These are phyloP conservation scores for Saksenaea vasiformis DNA, from an alignment of 371 early-diverging fungal genomes.

Conservation along the genomic window DNA sequence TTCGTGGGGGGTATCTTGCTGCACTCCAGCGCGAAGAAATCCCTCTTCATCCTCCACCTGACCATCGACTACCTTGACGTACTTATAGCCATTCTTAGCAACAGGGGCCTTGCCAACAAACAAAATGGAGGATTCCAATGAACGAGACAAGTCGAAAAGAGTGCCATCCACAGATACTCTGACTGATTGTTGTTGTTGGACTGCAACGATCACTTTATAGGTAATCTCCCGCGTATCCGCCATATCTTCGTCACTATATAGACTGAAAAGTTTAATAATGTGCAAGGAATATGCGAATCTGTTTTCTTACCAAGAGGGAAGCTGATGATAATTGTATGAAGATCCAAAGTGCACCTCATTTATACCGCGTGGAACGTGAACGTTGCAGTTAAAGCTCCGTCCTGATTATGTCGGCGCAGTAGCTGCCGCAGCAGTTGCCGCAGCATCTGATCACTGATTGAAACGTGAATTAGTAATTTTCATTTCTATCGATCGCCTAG, in stretches of 20 bases:
- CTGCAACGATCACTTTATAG: constrained; percentile 18
- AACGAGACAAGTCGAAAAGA: constrained; percentile 8
- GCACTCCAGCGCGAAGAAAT: constrained; percentile 10
- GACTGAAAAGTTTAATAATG: not conserved
- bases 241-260: not conserved
- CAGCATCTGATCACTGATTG: not conserved
- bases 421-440: not conserved
- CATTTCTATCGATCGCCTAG: too few species aligned
- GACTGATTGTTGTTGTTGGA: not conserved
- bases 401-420: not conserved
- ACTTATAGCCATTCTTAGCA: constrained; percentile 9
- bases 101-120: constrained; percentile 19
- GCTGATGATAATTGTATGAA: not conserved
- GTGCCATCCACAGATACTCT: constrained; percentile 20
- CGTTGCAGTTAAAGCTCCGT: not conserved
- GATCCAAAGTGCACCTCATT: not conserved
- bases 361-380: not conserved
- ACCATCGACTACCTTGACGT: constrained; percentile 3
- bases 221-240: not conserved
- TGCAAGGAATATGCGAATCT: not conserved
- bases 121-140: constrained; percentile 8
- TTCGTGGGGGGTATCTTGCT: constrained; percentile 15
- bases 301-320: not conserved
- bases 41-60: constrained; percentile 7
- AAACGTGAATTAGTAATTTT: too few species aligned